These are phyloP conservation scores for Hirsutella thompsonii DNA, from an alignment of 2,329 filamentous ascomycete species.

Conservation along the genomic window DNA sequence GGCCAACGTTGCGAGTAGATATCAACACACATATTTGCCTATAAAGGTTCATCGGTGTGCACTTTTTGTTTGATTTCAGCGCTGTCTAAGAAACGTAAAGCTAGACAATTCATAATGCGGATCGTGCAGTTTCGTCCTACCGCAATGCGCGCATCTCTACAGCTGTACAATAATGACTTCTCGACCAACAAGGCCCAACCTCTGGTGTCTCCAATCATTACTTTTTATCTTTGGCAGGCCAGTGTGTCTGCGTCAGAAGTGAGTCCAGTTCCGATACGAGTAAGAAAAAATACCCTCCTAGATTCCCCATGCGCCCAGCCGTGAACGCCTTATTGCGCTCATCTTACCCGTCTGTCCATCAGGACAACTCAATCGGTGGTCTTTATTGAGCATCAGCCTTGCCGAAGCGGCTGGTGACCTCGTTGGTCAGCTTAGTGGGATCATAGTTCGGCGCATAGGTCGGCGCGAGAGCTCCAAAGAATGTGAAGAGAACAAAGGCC, in stretches of 20 bases:
- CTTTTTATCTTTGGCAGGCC: slow-evolving; percentile 10
- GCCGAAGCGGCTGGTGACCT: slow-evolving; percentile 36
- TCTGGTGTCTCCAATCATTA: slow-evolving; percentile 6
- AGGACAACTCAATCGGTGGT: too few relatives aligned
- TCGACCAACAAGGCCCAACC: slow-evolving; percentile 14
- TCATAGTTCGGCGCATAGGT: slow-evolving; percentile 43
- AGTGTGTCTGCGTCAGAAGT: slow-evolving; percentile 12
- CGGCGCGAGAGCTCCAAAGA: slow-evolving; percentile 57
- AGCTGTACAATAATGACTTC: slow-evolving; percentile 19
- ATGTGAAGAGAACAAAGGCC: slow-evolving; percentile 52
- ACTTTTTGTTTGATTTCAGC: slow-evolving; percentile 9
- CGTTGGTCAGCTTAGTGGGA: slow-evolving; percentile 32
- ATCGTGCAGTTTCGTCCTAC: slow-evolving; percentile 18
- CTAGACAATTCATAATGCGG: slow-evolving; percentile 25
- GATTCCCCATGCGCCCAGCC: slow-evolving; percentile 18
- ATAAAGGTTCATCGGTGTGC: too few relatives aligned
- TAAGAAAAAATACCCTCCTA: slow-evolving; percentile 11
- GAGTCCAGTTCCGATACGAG: slow-evolving; percentile 10
- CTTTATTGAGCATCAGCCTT: slow-evolving; percentile 14
- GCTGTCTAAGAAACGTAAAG: slow-evolving; percentile 28
- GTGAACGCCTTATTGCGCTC: slow-evolving; percentile 11
- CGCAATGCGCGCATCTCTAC: slow-evolving; percentile 25
- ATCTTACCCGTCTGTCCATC: too few relatives aligned
- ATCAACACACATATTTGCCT: too few relatives aligned
- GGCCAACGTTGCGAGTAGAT: too few relatives aligned